Evolutionary conservation across 805 yeast genomes (phyloP), one percentile per base, ranked within the genome.

Genomic region (Ogataea glucozyma): DNA sequence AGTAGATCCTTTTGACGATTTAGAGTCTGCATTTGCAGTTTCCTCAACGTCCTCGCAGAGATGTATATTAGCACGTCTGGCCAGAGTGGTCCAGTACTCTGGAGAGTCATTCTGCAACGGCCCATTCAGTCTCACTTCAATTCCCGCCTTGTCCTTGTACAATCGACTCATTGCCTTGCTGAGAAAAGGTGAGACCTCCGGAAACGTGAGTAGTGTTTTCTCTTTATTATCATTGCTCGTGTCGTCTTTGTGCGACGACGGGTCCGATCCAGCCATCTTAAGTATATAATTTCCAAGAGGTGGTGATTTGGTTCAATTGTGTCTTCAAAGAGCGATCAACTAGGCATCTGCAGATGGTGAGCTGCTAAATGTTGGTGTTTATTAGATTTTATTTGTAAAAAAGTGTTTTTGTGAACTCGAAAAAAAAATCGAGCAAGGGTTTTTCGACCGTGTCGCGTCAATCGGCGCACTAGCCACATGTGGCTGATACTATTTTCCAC

Each of bases 51-150:
- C 38, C 22, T 34, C 18, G 8, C 22, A 29, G 23, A 47, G 31
- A 23, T 53, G 57, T 14, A 62, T 60, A 37, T 62, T 62, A 1
- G 66, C 66, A 26, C 65, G 46, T 23, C 50, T 46, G 1, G 66
- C 66, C 26, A 62, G 26, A 3, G 49, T 50, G 8, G 42, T 23
- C 61, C 62, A 62, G 42, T 61, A 61, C 18, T 60, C 57, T 1
- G 53, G 44, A 6, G 43, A 41, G 10, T 54, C 56, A 9, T 31
- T 35, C 27, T 20, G 26, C 6, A 39, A 33, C 8, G 31, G 34
- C 44, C 53, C 55, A 13, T 34, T 44, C n/a, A 38, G 39, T 10
- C 41, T 26, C 35, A 54, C 48, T 24, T 33, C 41, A 26, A 49
- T 54, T 26, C 40, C 33, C 13, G 52, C 41, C 31, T 47, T 41